Evolutionary conservation across 148 eudicot species (phyloP).

Genomic region (Chenopodium quinoa): DNA sequence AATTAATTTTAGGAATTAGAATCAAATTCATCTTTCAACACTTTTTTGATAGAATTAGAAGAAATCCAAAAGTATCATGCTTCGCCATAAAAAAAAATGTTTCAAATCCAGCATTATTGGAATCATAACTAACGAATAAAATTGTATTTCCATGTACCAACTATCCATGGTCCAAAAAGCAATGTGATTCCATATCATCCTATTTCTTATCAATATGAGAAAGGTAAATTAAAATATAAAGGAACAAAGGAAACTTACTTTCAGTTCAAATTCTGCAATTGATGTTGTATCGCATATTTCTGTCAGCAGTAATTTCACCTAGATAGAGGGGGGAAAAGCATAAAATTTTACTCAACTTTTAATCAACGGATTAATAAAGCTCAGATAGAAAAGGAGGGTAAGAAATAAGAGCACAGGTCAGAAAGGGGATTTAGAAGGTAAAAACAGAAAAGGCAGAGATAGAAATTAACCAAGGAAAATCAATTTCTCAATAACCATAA

Average conservation of each 20-base stretch:
- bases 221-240: not conserved
- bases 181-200: not conserved
- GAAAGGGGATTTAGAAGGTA: not conserved
- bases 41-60: not conserved
- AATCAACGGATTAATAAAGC: not conserved
- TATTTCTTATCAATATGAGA: conserved; percentile 2
- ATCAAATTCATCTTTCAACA: not conserved
- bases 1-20: not conserved
- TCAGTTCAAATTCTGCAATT: conserved; percentile 78
- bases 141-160: not conserved
- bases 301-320: conserved; percentile 77
- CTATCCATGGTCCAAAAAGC: not conserved
- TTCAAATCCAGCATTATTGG: not conserved
- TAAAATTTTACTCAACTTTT: conserved; percentile 7
- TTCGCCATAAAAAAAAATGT: not conserved
- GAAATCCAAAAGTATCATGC: not conserved
- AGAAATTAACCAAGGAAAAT: not conserved
- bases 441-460: not conserved
- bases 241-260: conserved; percentile 48
- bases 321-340: conserved; percentile 23
- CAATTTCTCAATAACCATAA: not conserved
- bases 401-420: no score
- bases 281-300: conserved; percentile 77
- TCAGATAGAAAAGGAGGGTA: not conserved
- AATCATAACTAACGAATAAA: not conserved